Evolutionary conservation across 345 rosid species (phyloP), one percentile per base, ranked within the genome.

Genomic region (Salix exigua): DNA sequence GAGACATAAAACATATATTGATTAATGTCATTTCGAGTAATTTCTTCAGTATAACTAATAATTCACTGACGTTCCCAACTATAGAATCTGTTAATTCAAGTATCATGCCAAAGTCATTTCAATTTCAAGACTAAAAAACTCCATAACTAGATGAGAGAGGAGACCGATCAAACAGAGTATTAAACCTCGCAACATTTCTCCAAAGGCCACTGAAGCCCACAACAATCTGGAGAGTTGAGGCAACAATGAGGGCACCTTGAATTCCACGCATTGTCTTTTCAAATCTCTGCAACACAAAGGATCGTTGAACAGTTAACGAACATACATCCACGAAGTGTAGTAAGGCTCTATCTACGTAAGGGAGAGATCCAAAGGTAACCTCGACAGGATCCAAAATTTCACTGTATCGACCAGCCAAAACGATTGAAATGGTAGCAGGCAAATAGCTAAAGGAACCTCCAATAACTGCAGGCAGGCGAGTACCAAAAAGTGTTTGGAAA

Each of bases 151-250:
- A 58, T n/a, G 48, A 40, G 33, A 72, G 69, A 23, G 60, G 71
- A 63, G 37, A 76, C 40, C 50, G 1, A 25, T 70, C 26, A 25
- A 31, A 70, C 12, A 14, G 3, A 63, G 38, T 25, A 18, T 40
- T 58, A 46, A 89, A 82, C 99, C 97, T 93, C 35, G 91, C 90
- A 80, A 93, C 97, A 83, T 96, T 96, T 33, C 99, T 88, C 99
- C 99, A 96, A 42, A 96, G 93, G 55, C 99, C 99, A 58, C 99
- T 96, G 85, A 96, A 96, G 70, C 99, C 99, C 66, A 93, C 48
- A 6, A 96, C 90, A 55, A 96, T 90, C 78, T 96, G 99, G 28
- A 96, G 91, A 78, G 93, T 86, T n/a, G 99, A 96, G 75, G 97
- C 94, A 78, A 96, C 97, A 64, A 96, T 93, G 64, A 96, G 92